These are phyloP conservation scores for Zanthoxylum bungeanum DNA, from an alignment of 345 rosid species.

Conservation along the genomic window DNA sequence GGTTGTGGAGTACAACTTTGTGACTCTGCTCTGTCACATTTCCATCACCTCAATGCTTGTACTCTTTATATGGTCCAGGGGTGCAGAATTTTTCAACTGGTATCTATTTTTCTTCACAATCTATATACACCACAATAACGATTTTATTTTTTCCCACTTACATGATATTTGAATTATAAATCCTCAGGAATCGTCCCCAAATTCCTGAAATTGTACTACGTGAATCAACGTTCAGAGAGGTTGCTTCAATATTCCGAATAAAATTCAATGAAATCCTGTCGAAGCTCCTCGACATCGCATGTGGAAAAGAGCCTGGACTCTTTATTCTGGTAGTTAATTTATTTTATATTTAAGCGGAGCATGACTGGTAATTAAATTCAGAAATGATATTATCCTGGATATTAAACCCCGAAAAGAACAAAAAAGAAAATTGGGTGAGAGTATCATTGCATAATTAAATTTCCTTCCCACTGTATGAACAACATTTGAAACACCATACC, in stretches of 20 bases:
- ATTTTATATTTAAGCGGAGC: too few species aligned
- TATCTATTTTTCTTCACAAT: conserved; percentile 6
- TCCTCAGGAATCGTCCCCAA: conserved; percentile 53
- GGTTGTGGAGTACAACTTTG: conserved; percentile 78
- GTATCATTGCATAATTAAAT: too few species aligned
- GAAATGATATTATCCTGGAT: too few species aligned
- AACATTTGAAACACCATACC: too few species aligned
- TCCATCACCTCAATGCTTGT: conserved; percentile 67
- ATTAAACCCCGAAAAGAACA: too few species aligned
- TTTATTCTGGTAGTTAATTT: conserved; percentile 65
- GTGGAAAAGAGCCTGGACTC: conserved; percentile 56
- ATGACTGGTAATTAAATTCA: too few species aligned
- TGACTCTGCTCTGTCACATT: conserved; percentile 68
- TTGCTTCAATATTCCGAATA: conserved; percentile 40
- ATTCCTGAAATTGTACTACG: conserved; percentile 40
- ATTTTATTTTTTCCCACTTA: too few species aligned
- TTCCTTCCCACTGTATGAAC: background rate
- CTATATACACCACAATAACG: background rate
- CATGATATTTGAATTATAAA: background rate
- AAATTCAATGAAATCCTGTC: conserved; percentile 41
- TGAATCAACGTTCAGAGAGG: conserved; percentile 40
- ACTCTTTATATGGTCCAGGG: conserved; percentile 61
- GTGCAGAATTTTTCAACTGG: conserved; percentile 62
- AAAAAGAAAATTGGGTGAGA: too few species aligned
- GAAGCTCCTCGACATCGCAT: conserved; percentile 51